phyloP scores from a whole-genome alignment of 108 stramenopile genomes.

The Skeletonema costatum region DNA sequence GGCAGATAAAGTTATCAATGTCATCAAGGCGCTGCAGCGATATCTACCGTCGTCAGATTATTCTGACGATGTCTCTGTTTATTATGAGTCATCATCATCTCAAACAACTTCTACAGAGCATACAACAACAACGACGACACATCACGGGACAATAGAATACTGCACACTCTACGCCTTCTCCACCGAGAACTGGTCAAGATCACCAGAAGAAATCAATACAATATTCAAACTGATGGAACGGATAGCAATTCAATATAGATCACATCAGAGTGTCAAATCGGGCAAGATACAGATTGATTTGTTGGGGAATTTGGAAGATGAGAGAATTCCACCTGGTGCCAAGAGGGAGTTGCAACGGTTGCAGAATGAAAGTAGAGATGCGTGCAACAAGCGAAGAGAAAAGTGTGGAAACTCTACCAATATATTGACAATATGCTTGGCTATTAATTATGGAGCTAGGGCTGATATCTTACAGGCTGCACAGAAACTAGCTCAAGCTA shows the following conservation, averaged over 20 bases:
- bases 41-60: neutral
- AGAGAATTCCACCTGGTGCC: constrained; percentile 62
- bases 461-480: constrained; percentile 84
- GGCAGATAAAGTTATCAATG: constrained; percentile 58
- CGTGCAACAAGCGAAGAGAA: constrained; percentile 5
- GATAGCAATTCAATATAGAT: constrained; percentile 42
- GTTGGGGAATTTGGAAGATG: constrained; percentile 72
- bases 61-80: no score
- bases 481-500: constrained; percentile 47
- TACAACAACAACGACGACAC: neutral
- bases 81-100: no score
- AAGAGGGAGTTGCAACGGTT: constrained; percentile 44
- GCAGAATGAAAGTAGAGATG: constrained; percentile 41
- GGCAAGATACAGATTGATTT: constrained; percentile 62
- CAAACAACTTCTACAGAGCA: neutral
- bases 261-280: constrained; percentile 37
- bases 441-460: constrained; percentile 90
- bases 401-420: neutral
- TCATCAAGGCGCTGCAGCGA: constrained; percentile 35
- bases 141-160: constrained; percentile 35
- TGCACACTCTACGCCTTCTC: constrained; percentile 90
- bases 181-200: constrained; percentile 93
- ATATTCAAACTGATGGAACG: constrained; percentile 68
- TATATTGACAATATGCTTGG: constrained; percentile 77
- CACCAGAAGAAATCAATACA: constrained; percentile 58